Evolutionary conservation across 2,329 filamentous ascomycete genomes (phyloP).

Genomic region (Chrysosporium keratinophilum): DNA sequence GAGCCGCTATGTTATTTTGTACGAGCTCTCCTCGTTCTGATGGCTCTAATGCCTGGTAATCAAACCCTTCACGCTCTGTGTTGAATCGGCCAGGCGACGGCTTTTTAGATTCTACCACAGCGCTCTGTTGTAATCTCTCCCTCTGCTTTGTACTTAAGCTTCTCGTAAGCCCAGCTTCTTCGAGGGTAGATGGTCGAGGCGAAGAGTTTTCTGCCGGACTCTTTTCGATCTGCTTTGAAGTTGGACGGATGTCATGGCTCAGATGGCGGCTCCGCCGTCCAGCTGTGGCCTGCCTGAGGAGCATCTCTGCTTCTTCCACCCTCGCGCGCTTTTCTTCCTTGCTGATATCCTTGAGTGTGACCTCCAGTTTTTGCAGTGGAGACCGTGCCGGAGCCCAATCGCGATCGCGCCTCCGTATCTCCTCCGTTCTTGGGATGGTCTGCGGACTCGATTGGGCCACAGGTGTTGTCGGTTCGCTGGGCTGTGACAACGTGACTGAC

Average conservation of each 20-base stretch:
- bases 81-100: slow-evolving; percentile 14
- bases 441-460: slow-evolving; percentile 5
- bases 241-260: slow-evolving; percentile 11
- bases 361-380: slow-evolving; percentile 85
- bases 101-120: slow-evolving; percentile 16
- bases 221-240: not conserved
- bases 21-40: not conserved
- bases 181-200: slow-evolving; percentile 7
- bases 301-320: slow-evolving; percentile 69
- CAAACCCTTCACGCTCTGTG: slow-evolving; percentile 14
- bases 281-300: slow-evolving; percentile 47
- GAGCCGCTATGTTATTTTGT: not conserved
- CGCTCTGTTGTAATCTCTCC: slow-evolving; percentile 15
- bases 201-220: not conserved
- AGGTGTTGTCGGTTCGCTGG: slow-evolving; percentile 5
- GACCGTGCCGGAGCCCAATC: slow-evolving; percentile 70
- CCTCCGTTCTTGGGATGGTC: slow-evolving; percentile 18
- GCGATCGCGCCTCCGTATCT: slow-evolving; percentile 18
- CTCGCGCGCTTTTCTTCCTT: slow-evolving; percentile 90
- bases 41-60: slow-evolving; percentile 9
- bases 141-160: slow-evolving; percentile 14
- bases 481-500: slow-evolving; percentile 5
- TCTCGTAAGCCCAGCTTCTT: slow-evolving; percentile 15
- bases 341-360: slow-evolving; percentile 80
- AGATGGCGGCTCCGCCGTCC: slow-evolving; percentile 11